Evolutionary conservation across 768 basidiomycete species (phyloP).

Genomic region (Strobilomyces dryophilus): DNA sequence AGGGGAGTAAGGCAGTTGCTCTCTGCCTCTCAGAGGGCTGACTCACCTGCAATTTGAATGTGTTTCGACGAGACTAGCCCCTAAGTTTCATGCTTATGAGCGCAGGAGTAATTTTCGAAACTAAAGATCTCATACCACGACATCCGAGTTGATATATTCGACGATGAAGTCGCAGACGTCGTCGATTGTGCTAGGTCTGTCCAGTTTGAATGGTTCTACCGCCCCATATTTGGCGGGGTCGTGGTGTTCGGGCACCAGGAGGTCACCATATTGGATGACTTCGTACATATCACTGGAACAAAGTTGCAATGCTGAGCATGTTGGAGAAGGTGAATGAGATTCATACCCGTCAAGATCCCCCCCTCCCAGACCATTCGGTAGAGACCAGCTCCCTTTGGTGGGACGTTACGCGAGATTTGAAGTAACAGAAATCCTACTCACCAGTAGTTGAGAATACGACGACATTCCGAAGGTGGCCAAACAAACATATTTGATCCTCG

Average conservation of each 20-base stretch:
- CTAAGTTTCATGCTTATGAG: conserved; percentile 31
- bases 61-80: conserved; percentile 68
- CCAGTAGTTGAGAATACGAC: conserved; percentile 67
- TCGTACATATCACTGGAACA: conserved; percentile 57
- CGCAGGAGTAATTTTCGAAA: not conserved
- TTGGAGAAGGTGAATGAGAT: not conserved
- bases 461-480: conserved; percentile 59
- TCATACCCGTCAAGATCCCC: conserved; percentile 73
- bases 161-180: conserved; percentile 78
- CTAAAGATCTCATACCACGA: conserved; percentile 47
- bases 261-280: conserved; percentile 48
- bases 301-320: not conserved
- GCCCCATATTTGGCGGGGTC: conserved; percentile 48
- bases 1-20: not conserved
- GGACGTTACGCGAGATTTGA: not conserved
- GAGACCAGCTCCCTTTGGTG: conserved; percentile 50
- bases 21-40: conserved; percentile 42
- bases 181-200: conserved; percentile 49
- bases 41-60: conserved; percentile 62
- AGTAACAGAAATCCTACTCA: conserved; percentile 22
- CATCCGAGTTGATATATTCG: conserved; percentile 84
- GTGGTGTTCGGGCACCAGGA: conserved; percentile 49
- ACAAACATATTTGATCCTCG: conserved; percentile 35
- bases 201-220: conserved; percentile 33
- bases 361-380: conserved; percentile 66